Evolutionary conservation across 139 green algal genomes (phyloP).

Genomic region (Chlorella sp.): DNA sequence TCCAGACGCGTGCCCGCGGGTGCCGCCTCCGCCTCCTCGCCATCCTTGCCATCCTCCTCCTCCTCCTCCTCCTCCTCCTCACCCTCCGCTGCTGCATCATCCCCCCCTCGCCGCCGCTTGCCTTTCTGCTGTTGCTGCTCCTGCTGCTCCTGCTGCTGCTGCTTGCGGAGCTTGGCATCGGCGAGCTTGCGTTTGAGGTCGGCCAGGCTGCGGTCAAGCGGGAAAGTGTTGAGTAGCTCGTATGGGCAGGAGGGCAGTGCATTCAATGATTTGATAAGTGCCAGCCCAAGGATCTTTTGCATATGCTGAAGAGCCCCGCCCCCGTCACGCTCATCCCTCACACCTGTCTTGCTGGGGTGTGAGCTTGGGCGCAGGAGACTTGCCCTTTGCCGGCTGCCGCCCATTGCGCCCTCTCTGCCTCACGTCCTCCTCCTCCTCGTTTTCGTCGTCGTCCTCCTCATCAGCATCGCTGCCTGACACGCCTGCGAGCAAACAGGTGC

Average conservation of each 20-base stretch:
- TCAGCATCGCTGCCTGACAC: background rate
- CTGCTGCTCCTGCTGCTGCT: slow-evolving; percentile 1
- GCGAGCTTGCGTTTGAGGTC: slow-evolving; percentile 21
- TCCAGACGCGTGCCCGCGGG: slow-evolving; percentile 45
- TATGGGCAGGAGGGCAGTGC: no score
- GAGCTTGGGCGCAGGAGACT: no score
- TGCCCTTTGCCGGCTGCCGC: no score
- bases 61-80: background rate
- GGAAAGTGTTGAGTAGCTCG: no score
- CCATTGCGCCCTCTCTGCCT: background rate
- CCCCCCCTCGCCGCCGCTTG: no score
- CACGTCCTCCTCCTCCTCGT: background rate
- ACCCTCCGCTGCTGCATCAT: background rate
- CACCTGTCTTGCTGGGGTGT: no score
- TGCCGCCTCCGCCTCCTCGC: background rate
- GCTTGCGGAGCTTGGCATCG: slow-evolving; percentile 22
- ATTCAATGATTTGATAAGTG: no score
- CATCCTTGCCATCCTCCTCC: background rate
- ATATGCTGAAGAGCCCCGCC: no score
- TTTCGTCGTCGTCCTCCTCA: background rate
- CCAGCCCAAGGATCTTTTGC: no score
- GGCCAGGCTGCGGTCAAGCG: background rate
- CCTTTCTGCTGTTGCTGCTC: background rate
- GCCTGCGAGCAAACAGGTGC: no score
- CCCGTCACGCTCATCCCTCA: no score